phyloP scores from a whole-genome alignment of 345 rosid genomes.

The Sapria himalayana region DNA sequence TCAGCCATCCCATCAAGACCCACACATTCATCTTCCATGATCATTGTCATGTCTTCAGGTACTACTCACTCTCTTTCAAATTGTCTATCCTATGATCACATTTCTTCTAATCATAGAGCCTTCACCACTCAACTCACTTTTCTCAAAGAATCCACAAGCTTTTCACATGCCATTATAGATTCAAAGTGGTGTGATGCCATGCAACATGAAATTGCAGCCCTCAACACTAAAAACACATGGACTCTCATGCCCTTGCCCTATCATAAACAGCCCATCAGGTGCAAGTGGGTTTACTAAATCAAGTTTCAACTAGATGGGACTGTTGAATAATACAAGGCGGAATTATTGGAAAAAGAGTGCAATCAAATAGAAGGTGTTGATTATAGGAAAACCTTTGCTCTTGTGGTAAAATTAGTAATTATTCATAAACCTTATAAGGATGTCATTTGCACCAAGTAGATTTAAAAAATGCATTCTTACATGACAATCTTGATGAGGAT shows the following conservation, averaged over 20 bases:
- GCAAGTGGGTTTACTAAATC: constrained; percentile 2
- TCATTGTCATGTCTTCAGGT: not conserved
- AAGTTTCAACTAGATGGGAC: not conserved
- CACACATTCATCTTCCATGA: not conserved
- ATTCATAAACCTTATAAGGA: not conserved
- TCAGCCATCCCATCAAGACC: not conserved
- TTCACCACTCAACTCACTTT: not conserved
- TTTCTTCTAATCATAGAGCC: not conserved
- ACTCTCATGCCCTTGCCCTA: not conserved
- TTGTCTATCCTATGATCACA: not conserved
- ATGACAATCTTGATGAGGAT: constrained; percentile 1
- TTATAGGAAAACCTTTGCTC: constrained; percentile 1
- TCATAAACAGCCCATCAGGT: not conserved
- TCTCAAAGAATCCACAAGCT: constrained; percentile 1
- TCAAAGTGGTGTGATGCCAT: not conserved
- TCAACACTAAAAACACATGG: not conserved
- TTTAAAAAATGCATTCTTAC: constrained; percentile 1
- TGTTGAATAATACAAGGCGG: not conserved
- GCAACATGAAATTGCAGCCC: not conserved
- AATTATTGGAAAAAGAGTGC: not conserved
- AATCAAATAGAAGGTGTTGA: constrained; percentile 1
- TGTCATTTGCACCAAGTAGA: not conserved
- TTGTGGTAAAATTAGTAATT: not conserved
- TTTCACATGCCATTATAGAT: constrained; percentile 1
- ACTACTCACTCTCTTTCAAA: not conserved